A percentile compares a stretch with the other conserved stretches of the same genome.
Evolutionary conservation across 2,329 filamentous ascomycete genomes (phyloP).

Genomic region (Nothophaeocryptopus gaeumannii): DNA sequence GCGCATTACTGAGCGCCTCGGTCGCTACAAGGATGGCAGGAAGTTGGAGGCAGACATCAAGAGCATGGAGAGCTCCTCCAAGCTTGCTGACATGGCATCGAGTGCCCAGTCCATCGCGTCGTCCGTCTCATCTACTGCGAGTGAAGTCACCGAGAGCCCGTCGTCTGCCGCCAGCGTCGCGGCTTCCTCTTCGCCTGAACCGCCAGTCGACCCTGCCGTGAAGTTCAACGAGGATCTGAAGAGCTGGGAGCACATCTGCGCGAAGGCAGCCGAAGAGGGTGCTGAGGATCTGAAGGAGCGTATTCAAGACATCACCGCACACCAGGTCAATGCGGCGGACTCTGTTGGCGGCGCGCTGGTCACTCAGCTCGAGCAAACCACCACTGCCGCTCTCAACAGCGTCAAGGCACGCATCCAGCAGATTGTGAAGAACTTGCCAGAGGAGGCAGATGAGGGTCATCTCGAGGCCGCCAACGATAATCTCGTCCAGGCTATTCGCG

Average conservation of each 20-base stretch:
- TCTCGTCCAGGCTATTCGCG: constrained; percentile 58
- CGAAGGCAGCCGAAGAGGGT: constrained; percentile 79
- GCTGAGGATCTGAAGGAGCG: constrained; percentile 63
- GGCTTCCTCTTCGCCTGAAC: constrained; percentile 39
- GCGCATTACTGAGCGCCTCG: constrained; percentile 85
- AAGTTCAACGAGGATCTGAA: constrained; percentile 74
- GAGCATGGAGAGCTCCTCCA: constrained; percentile 46
- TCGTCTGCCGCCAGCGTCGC: constrained; percentile 25
- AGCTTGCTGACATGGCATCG: constrained; percentile 28
- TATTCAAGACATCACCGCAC: constrained; percentile 68
- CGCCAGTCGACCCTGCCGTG: constrained; percentile 47
- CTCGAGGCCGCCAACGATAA: constrained; percentile 53
- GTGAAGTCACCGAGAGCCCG: constrained; percentile 26
- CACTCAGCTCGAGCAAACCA: constrained; percentile 64
- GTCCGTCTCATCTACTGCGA: constrained; percentile 27
- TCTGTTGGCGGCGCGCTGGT: constrained; percentile 65
- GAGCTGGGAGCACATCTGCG: constrained; percentile 85
- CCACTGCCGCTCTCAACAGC: constrained; percentile 60
- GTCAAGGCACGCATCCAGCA: constrained; percentile 67
- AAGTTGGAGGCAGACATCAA: constrained; percentile 60
- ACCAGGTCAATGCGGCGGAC: constrained; percentile 64
- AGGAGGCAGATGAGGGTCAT: constrained; percentile 54
- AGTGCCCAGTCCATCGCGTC: constrained; percentile 26
- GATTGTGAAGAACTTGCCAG: constrained; percentile 55
- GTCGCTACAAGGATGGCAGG: constrained; percentile 66